Conservation (phyloP, 2,329 filamentous ascomycete genomes). For the Fusarium secorum region DNA sequence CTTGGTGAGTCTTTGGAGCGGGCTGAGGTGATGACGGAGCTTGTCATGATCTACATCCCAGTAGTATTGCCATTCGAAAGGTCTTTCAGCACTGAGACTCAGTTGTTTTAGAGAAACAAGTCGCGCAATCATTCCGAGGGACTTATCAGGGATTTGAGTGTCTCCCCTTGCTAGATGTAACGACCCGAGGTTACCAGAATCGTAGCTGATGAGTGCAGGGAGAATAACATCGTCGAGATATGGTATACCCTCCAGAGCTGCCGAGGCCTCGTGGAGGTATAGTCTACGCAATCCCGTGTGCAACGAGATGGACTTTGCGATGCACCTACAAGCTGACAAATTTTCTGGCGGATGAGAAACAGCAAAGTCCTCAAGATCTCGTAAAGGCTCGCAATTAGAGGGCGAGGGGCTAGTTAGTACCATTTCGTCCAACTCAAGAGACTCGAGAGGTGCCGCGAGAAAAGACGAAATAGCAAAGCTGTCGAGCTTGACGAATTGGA, state of each 20-base stretch:
- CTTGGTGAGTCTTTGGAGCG: slow-evolving; percentile 1
- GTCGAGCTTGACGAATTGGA: background rate
- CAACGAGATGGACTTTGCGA: background rate
- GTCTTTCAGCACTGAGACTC: background rate
- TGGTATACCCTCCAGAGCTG: no score
- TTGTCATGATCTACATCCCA: slow-evolving; percentile 1
- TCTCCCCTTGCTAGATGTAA: slow-evolving; percentile 18
- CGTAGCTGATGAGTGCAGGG: background rate
- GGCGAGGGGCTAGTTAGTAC: background rate
- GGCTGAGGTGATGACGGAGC: background rate
- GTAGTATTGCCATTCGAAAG: background rate
- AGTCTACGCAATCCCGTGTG: background rate
- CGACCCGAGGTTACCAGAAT: slow-evolving; percentile 6
- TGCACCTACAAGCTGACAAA: accelerated
- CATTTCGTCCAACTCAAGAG: background rate
- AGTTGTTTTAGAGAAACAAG: slow-evolving; percentile 25
- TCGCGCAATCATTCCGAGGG: background rate
- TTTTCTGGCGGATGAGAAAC: background rate
- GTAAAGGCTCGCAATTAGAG: background rate
- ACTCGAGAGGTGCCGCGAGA: background rate
- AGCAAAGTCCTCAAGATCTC: background rate
- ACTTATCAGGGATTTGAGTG: background rate
- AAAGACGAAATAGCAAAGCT: background rate
- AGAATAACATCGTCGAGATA: no score
- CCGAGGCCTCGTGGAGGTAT: no score